phyloP scores from a whole-genome alignment of 2,329 filamentous ascomycete species.

The Phaeophleospora eucalypticola region DNA sequence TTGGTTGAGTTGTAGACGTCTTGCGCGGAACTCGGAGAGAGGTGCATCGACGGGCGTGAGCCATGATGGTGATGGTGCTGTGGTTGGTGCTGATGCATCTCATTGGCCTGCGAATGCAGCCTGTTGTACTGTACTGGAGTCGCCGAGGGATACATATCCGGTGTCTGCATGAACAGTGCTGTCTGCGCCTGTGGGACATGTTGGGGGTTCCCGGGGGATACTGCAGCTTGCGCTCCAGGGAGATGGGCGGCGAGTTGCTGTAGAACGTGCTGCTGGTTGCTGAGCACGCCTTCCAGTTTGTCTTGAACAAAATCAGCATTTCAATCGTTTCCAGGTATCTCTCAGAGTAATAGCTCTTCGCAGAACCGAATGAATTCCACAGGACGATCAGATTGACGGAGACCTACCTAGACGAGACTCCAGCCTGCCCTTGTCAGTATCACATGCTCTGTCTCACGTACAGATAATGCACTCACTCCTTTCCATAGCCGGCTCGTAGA shows the following conservation, averaged over 20 bases:
- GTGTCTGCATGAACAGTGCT: conserved; percentile 45
- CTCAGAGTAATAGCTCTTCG: too few species aligned
- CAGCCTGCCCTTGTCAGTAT: background rate
- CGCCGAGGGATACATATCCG: conserved; percentile 34
- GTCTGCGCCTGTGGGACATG: conserved; percentile 43
- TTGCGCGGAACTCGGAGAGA: conserved; percentile 12
- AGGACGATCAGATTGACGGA: background rate
- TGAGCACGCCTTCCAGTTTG: conserved; percentile 44
- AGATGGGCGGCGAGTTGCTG: conserved; percentile 37
- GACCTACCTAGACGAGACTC: background rate
- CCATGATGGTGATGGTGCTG: conserved; percentile 22
- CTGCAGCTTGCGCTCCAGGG: conserved; percentile 13
- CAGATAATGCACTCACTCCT: conserved; percentile 44
- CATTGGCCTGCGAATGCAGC: conserved; percentile 14
- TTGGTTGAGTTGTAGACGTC: conserved; percentile 32
- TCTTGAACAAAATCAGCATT: conserved; percentile 29
- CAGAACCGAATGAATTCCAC: background rate
- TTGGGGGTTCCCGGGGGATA: conserved; percentile 31
- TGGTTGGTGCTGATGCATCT: conserved; percentile 9
- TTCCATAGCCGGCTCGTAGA: conserved; percentile 49
- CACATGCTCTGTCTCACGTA: background rate
- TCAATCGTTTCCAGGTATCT: background rate
- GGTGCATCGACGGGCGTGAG: conserved; percentile 18
- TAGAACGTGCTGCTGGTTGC: conserved; percentile 45
- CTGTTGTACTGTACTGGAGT: conserved; percentile 25